Evolutionary conservation across 345 rosid genomes (phyloP), one percentile per base, ranked within the genome.

Genomic region (Citropsis articulata): DNA sequence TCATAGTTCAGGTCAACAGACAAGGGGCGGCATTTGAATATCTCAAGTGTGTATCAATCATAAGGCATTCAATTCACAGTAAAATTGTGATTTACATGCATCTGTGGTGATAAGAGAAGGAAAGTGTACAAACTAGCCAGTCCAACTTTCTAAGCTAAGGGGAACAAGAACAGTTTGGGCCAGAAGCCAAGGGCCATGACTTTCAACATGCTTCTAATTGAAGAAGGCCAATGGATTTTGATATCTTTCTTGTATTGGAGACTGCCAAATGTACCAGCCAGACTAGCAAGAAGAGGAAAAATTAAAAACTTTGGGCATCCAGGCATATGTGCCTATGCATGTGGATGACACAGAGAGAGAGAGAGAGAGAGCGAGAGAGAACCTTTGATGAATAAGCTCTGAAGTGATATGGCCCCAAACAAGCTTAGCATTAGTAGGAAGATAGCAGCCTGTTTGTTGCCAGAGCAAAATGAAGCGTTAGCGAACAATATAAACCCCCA

Each of bases 321-420:
- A 68, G 5, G 66, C 61, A 71, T 59, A 68, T 19, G 33, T 67
- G 69, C 56, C 30, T 4, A 16, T 38, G 25, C 27, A 33, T 21
- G 64, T 14, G 53, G 7, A 59, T 1, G 2, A 4, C 9, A 5
- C 30, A 33, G 13, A 19, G 13, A 14, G 75, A 61, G 74, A 4
- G 14, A 5, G 36, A 33, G 13, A 19, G 13, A 14, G 75, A 61
- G 74, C 48, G 72, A 3, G 81, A 45, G 65, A 78, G 83, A 78
- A 80, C 98, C 98, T 77, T 87, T 90, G 53, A 81, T 69, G 75
- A 89, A 95, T 69, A 93, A 63, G 71, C 81, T 86, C 81, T 77
- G 91, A 72, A 91, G 81, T 73, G 95, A 83, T 60, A 90, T 25
- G 70, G 90, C 86, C 82, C 98, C 98, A 48, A 87, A 73, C 69